Base-by-base conservation (phyloP, 2,329 filamentous ascomycete species). In the Alternaria postmessia region DNA sequence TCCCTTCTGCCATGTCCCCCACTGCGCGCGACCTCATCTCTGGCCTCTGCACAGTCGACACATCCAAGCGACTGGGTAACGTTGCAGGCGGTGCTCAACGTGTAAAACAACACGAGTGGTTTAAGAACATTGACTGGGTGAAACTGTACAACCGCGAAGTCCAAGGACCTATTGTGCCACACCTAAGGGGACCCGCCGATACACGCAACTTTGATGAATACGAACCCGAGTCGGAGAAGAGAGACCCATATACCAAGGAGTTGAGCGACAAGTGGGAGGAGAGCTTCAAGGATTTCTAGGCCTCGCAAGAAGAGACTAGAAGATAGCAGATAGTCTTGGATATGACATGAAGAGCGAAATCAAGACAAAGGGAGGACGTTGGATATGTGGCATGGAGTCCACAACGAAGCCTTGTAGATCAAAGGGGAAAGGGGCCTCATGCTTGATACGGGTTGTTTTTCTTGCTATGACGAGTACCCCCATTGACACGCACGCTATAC, bases 201-300 rank as follows among this genome's bases (percentile, higher is more conserved):
- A 89, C 91, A 18, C 86, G 91, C 72, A 94, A 92, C 75, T 95
- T 94, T 72, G 92, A 94, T 71, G 84, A 89, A 42, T 95, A 94
- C 70, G 90, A 91, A n/a, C 90, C 92, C 61, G 90, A 93, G 72
- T 88, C 90, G 59, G 86, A 83, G 54, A 84, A 84, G 48, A 82
- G 86, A 57, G 88, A 91, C 39, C 80, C 82, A 57, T 94, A 93
- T 71, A 91, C 89, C 4, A 84, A 87, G 42, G 90, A 92, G 44
- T 83, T 93, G 84, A 83, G 83, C 34, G 81, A 83, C 44, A 88
- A 88, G 79, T 93, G 91, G 77, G 91, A 94, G 56, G 81, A 84
- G 52, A 87, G 84, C 70, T 94, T 94, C 75, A 83, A 84, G 62
- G 89, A 91, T 64, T 94, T 94, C 78, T 93, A 70, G 61, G 18